Percentiles rank a stretch among this genome's conserved stretches.
Conservation (phyloP, 192 early-diverging fungal genomes). For the Allomyces macrogynus region DNA sequence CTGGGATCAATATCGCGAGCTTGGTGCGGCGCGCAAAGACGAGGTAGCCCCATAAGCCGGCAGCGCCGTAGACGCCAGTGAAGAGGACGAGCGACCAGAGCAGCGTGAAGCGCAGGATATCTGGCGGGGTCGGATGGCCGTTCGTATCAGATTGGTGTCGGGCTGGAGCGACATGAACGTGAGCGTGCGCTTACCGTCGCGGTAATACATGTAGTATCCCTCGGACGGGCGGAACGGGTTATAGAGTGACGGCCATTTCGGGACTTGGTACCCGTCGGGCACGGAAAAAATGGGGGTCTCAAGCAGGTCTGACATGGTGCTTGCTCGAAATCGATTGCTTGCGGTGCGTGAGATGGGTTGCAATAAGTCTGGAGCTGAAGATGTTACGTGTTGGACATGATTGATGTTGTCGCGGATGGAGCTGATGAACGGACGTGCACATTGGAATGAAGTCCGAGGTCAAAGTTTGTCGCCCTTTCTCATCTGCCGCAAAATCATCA, state of each 20-base stretch:
- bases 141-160: not conserved
- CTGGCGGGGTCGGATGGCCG: constrained; percentile 10
- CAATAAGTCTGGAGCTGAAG: not conserved
- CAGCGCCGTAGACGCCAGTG: constrained; percentile 31
- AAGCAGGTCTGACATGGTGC: not conserved
- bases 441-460: too few relatives aligned
- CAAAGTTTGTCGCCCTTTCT: not conserved
- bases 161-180: not conserved
- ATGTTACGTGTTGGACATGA: not conserved
- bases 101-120: constrained; percentile 36
- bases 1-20: constrained; percentile 12
- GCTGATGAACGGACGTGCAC: too few relatives aligned
- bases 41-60: constrained; percentile 29
- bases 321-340: too few relatives aligned
- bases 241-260: constrained; percentile 30
- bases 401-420: too few relatives aligned
- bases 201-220: constrained; percentile 22
- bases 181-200: constrained; percentile 10
- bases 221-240: constrained; percentile 23
- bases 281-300: constrained; percentile 1
- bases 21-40: constrained; percentile 25
- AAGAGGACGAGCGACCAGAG: constrained; percentile 42
- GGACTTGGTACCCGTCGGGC: constrained; percentile 12
- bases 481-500: not conserved
- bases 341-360: not conserved